A percentile compares a stretch with the other conserved stretches of the same genome.
These are phyloP conservation scores for Helianthus tuberosus DNA, from an alignment of 129 eudicot species.

Conservation along the genomic window DNA sequence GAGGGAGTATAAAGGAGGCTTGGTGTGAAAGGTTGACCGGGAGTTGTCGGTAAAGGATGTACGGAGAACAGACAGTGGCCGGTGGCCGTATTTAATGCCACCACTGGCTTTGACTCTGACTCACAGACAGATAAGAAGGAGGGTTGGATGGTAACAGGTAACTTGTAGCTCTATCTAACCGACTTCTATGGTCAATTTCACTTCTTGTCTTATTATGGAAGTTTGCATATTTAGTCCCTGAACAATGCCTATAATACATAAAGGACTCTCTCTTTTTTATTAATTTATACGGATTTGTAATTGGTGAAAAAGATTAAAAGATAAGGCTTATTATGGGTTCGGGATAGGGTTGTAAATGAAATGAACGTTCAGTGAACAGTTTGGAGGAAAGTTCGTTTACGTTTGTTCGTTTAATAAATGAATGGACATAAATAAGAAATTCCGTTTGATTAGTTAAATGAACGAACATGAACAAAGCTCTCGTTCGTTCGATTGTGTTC, in stretches of 20 bases:
- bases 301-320: no score
- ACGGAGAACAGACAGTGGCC: conserved; percentile 1
- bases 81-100: conserved; percentile 10
- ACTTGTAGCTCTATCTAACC: conserved; percentile 31
- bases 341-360: no score
- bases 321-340: no score
- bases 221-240: background rate
- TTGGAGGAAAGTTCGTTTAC: no score
- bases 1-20: background rate
- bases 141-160: conserved; percentile 19
- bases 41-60: background rate
- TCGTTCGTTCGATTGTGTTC: no score
- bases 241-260: background rate
- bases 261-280: background rate
- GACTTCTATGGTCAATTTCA: conserved; percentile 16
- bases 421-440: no score
- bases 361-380: no score
- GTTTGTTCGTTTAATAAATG: no score
- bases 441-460: no score
- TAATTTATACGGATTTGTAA: background rate
- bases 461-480: no score
- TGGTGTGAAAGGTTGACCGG: conserved; percentile 10
- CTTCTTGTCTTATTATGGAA: background rate
- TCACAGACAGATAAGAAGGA: conserved; percentile 1
- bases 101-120: conserved; percentile 19